These are phyloP conservation scores for Fusarium heterosporum DNA, from an alignment of 2,329 filamentous ascomycete genomes.

Conservation along the genomic window DNA sequence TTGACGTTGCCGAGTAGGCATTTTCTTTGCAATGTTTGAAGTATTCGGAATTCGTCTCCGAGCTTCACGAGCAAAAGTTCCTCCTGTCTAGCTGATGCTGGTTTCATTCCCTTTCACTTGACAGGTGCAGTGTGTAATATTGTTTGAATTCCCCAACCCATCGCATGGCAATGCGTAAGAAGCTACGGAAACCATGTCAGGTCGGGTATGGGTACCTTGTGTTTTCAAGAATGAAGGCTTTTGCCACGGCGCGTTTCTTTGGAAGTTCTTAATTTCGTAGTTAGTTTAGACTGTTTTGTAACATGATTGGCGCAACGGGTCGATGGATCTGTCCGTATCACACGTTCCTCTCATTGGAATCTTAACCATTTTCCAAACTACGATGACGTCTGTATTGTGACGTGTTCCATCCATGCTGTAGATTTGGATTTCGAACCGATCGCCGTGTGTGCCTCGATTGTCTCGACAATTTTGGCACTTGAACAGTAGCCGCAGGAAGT, in stretches of 20 bases:
- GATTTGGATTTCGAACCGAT: not conserved
- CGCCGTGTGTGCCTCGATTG: not conserved
- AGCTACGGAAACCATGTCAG: conserved; percentile 29
- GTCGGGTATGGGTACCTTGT: conserved; percentile 30
- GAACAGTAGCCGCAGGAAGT: no score
- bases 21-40: conserved; percentile 8
- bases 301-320: conserved; percentile 41
- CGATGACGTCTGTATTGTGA: conserved; percentile 29
- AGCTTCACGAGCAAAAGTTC: conserved; percentile 42
- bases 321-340: conserved; percentile 31
- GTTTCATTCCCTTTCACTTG: conserved; percentile 40
- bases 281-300: conserved; percentile 49
- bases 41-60: conserved; percentile 22
- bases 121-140: conserved; percentile 42
- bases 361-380: not conserved
- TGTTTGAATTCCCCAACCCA: conserved; percentile 39
- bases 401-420: conserved; percentile 27
- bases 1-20: conserved; percentile 87
- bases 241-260: conserved; percentile 42
- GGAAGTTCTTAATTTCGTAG: conserved; percentile 45
- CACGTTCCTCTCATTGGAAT: not conserved
- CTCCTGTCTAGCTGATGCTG: conserved; percentile 37
- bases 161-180: conserved; percentile 43
- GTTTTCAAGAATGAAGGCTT: conserved; percentile 44
- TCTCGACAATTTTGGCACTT: conserved; percentile 9